Conservation (phyloP, 306 rosid genomes). For the Rosa persica region DNA sequence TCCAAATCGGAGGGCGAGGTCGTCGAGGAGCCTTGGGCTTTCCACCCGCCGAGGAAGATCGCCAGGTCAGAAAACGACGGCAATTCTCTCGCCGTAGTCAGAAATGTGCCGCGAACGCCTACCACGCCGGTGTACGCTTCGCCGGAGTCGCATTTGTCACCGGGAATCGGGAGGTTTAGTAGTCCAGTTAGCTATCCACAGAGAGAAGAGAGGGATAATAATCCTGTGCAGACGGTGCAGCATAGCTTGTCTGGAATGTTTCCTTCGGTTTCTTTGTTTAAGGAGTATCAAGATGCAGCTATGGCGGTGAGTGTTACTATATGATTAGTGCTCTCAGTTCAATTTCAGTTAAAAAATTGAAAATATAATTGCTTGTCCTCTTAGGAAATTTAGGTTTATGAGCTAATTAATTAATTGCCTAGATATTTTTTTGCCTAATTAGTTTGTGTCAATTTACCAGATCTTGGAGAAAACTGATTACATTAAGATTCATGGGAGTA, state of each 20-base stretch:
- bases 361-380: not conserved
- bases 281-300: conserved; percentile 91
- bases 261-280: conserved; percentile 84
- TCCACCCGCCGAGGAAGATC: conserved; percentile 65
- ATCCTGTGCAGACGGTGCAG: conserved; percentile 5
- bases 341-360: not conserved
- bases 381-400: not conserved
- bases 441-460: conserved; percentile 41
- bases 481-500: conserved; percentile 63
- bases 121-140: conserved; percentile 38
- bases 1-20: conserved; percentile 51
- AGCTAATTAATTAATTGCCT: not conserved
- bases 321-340: not conserved
- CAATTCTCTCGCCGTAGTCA: conserved; percentile 59
- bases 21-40: conserved; percentile 62
- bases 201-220: conserved; percentile 41
- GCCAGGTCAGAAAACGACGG: conserved; percentile 41
- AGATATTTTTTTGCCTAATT: conserved; percentile 12
- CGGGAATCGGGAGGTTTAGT: conserved; percentile 46
- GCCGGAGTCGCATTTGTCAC: conserved; percentile 56
- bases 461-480: conserved; percentile 85
- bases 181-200: conserved; percentile 33
- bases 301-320: conserved; percentile 59
- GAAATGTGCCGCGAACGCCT: conserved; percentile 39
- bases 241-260: conserved; percentile 74